Conservation (phyloP, 2,329 filamentous ascomycete species). For the Ascochyta clinopodiicola region DNA sequence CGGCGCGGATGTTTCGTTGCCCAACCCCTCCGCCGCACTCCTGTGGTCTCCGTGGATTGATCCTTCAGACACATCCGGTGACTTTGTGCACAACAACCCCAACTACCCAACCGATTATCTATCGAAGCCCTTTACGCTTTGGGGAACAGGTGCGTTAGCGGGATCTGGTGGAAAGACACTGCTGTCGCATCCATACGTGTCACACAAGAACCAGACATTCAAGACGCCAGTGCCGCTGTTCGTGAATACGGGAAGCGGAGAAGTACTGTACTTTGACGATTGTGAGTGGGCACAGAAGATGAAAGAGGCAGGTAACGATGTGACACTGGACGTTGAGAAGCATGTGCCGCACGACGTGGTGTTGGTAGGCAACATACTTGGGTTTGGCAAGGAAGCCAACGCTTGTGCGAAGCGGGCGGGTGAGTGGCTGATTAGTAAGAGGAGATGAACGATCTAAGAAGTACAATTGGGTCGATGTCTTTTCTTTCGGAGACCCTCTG, state of each 20-base stretch:
- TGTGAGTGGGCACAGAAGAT: constrained; percentile 49
- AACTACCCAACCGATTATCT: constrained; percentile 54
- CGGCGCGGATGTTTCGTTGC: constrained; percentile 43
- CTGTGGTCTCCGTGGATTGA: constrained; percentile 56
- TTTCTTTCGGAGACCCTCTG: not conserved
- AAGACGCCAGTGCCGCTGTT: constrained; percentile 50
- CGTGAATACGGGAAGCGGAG: constrained; percentile 50
- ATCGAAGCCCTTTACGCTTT: constrained; percentile 45
- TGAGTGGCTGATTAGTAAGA: constrained; percentile 40
- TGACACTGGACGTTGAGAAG: constrained; percentile 52
- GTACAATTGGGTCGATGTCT: not conserved
- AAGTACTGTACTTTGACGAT: constrained; percentile 53
- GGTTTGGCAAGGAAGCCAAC: constrained; percentile 52
- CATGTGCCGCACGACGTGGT: constrained; percentile 57
- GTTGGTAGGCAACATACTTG: constrained; percentile 49
- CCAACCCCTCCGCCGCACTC: constrained; percentile 46
- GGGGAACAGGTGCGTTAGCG: constrained; percentile 52
- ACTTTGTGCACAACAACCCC: constrained; percentile 37
- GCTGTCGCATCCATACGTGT: constrained; percentile 48
- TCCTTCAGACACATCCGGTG: constrained; percentile 37
- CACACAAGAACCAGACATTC: constrained; percentile 49
- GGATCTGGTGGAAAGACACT: constrained; percentile 20
- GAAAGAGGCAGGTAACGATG: constrained; percentile 49
- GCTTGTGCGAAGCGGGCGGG: constrained; percentile 47
- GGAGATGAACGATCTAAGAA: constrained; percentile 1